phyloP scores from a whole-genome alignment of 768 basidiomycete species.

The Xanthoconium purpureum region DNA sequence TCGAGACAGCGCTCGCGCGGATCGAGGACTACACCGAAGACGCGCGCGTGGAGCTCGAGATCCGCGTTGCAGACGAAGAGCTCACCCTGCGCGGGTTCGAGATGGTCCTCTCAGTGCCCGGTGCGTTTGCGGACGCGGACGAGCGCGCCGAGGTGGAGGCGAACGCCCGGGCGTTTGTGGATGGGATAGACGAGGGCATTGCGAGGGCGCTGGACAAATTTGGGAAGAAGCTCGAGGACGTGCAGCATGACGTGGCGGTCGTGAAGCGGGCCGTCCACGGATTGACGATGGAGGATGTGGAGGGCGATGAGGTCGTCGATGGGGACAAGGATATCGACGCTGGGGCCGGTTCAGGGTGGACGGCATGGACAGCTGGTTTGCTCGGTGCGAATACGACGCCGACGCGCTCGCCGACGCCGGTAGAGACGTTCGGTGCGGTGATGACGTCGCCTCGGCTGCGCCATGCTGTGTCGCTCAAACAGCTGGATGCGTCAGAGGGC shows the following conservation, averaged over 20 bases:
- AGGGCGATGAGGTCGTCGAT: background rate
- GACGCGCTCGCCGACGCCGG: conserved; percentile 39
- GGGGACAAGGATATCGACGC: background rate
- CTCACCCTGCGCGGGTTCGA: conserved; percentile 65
- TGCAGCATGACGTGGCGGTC: conserved; percentile 72
- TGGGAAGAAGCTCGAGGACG: conserved; percentile 60
- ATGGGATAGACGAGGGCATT: conserved; percentile 18
- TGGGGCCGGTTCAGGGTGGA: conserved; percentile 20
- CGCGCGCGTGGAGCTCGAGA: conserved; percentile 79
- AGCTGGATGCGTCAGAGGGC: conserved; percentile 14
- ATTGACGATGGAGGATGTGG: conserved; percentile 8
- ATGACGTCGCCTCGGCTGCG: conserved; percentile 63
- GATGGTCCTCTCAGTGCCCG: conserved; percentile 59
- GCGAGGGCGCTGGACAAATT: conserved; percentile 47
- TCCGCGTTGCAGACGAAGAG: conserved; percentile 68
- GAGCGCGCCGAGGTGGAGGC: conserved; percentile 40
- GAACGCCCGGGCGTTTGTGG: conserved; percentile 45
- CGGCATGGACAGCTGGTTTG: conserved; percentile 60
- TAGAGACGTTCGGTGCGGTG: conserved; percentile 67
- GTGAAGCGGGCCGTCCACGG: conserved; percentile 61
- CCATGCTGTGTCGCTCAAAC: conserved; percentile 44
- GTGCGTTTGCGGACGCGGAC: conserved; percentile 33
- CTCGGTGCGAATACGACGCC: conserved; percentile 35
- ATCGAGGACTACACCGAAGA: conserved; percentile 77
- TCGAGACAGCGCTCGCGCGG: conserved; percentile 55